Conservation (phyloP, 2,329 filamentous ascomycete species). For the Penicillium olsonii region DNA sequence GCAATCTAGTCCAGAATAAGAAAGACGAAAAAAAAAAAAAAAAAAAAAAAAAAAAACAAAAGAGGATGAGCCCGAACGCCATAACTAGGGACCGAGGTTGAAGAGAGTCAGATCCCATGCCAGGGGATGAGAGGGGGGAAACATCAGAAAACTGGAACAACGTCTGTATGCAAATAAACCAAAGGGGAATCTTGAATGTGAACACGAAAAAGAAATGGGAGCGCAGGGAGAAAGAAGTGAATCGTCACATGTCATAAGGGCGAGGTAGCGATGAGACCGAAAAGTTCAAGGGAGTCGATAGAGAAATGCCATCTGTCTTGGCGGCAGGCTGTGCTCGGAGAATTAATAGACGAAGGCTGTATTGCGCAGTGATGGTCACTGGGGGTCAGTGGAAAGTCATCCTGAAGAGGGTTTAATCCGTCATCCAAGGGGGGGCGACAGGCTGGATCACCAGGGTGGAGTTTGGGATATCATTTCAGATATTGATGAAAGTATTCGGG, state of each 20-base stretch:
- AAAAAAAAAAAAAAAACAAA: slow-evolving; percentile 5
- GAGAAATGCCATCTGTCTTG: not conserved
- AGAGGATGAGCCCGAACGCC: slow-evolving; percentile 13
- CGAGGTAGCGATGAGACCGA: not conserved
- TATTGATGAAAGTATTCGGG: slow-evolving; percentile 51
- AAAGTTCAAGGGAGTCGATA: not conserved
- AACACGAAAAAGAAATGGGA: slow-evolving; percentile 4
- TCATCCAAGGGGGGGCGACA: not conserved
- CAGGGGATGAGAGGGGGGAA: slow-evolving; percentile 1
- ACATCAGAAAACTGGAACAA: not conserved
- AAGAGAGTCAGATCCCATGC: slow-evolving; percentile 10
- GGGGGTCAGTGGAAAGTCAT: not conserved
- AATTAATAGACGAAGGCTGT: slow-evolving; percentile 13
- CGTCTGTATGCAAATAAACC: slow-evolving; percentile 15
- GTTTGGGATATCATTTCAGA: slow-evolving; percentile 25
- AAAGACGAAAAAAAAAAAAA: not conserved
- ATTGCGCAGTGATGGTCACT: slow-evolving; percentile 2
- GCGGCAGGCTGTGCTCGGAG: slow-evolving; percentile 5
- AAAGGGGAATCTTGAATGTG: slow-evolving; percentile 18
- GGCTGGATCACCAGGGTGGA: not conserved
- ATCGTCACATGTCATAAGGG: slow-evolving; percentile 13
- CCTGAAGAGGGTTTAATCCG: not conserved
- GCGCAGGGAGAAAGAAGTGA: slow-evolving; percentile 5
- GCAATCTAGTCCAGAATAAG: slow-evolving; percentile 25
- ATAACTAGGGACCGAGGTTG: slow-evolving; percentile 2